Evolutionary conservation across 2,329 filamentous ascomycete species (phyloP).

Genomic region (Aureobasidium sp.): DNA sequence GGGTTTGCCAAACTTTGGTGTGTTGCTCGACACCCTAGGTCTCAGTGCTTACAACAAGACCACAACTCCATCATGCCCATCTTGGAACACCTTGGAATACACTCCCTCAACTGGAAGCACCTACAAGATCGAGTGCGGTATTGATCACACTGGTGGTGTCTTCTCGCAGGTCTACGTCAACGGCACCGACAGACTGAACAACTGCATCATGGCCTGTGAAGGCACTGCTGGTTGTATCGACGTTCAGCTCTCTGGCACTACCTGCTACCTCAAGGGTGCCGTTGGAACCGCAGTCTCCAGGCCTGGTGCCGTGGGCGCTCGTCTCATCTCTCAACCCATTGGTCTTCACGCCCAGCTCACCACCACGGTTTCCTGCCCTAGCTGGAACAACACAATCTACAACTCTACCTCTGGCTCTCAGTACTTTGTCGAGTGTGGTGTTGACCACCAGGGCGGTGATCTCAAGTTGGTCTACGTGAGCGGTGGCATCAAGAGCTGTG

Average conservation of each 20-base stretch:
- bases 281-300: conserved; percentile 17
- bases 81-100: conserved; percentile 20
- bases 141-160: conserved; percentile 24
- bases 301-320: conserved; percentile 18
- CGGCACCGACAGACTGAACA: conserved; percentile 18
- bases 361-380: conserved; percentile 19
- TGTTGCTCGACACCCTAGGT: background rate
- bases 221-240: conserved; percentile 22
- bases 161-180: conserved; percentile 24
- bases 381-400: conserved; percentile 19
- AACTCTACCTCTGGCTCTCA: conserved; percentile 18
- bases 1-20: conserved; percentile 23
- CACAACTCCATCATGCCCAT: conserved; percentile 18
- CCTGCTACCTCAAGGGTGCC: conserved; percentile 26
- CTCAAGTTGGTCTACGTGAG: conserved; percentile 20
- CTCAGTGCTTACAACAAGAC: conserved; percentile 12
- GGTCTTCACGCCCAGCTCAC: background rate
- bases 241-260: conserved; percentile 22
- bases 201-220: conserved; percentile 23
- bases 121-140: conserved; percentile 25
- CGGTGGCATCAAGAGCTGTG: conserved; percentile 24
- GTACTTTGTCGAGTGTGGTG: conserved; percentile 27
- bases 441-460: conserved; percentile 28
- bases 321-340: conserved; percentile 12
- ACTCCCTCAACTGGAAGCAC: conserved; percentile 18